Evolutionary conservation across 805 yeast species (phyloP).

Genomic region (Monosporozyma siamensis): DNA sequence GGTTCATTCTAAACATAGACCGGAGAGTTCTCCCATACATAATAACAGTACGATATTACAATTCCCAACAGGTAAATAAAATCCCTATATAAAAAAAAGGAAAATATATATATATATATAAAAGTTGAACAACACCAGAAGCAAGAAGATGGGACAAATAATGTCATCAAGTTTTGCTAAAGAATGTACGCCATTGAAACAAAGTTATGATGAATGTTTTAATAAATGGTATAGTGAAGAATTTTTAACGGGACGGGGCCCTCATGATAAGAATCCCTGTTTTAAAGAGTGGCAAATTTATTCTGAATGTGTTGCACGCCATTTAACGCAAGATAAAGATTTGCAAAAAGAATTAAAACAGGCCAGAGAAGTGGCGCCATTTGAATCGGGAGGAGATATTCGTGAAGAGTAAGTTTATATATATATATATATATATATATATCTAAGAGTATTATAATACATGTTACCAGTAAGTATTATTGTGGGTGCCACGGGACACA

Average conservation of each 20-base stretch:
- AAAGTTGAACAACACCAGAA: not conserved
- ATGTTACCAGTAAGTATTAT: constrained; percentile 26
- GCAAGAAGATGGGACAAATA: constrained; percentile 47
- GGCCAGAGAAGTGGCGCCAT: constrained; percentile 85
- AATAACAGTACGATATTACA: not conserved
- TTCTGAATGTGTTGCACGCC: constrained; percentile 74
- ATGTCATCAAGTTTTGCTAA: constrained; percentile 93
- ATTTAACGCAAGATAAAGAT: constrained; percentile 55
- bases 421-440: not conserved
- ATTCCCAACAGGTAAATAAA: constrained; percentile 2
- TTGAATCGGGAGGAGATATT: constrained; percentile 53
- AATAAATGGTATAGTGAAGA: constrained; percentile 90
- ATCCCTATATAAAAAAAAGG: no score
- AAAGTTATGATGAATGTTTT: constrained; percentile 85
- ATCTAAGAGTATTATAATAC: not conserved
- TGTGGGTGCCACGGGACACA: constrained; percentile 39
- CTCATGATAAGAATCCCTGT: constrained; percentile 69
- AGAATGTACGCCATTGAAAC: constrained; percentile 83
- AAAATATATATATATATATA: no score
- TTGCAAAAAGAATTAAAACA: constrained; percentile 78
- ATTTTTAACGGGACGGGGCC: constrained; percentile 41
- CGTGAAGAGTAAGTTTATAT: not conserved
- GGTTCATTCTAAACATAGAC: not conserved
- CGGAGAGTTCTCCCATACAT: constrained; percentile 6
- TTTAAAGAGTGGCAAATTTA: constrained; percentile 82